Evolutionary conservation across 441 rosid species (phyloP).

Genomic region (Daphne laureola): DNA sequence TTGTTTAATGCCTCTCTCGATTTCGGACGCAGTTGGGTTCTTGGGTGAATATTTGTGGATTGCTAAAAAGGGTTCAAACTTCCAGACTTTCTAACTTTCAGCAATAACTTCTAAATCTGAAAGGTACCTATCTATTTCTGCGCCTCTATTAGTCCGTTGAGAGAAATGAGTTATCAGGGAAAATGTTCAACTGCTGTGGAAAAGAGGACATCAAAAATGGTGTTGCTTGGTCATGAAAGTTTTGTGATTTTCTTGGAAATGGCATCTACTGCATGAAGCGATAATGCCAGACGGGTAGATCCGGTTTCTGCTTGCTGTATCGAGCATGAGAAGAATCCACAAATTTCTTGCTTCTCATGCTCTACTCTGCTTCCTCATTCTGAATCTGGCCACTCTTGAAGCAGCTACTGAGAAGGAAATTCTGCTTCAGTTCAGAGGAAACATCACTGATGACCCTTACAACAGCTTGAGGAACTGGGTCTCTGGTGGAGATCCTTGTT

Average conservation of each 20-base stretch:
- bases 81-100: slow-evolving; percentile 12
- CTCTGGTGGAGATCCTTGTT: slow-evolving; percentile 48
- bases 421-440: slow-evolving; percentile 75
- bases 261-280: slow-evolving; percentile 34
- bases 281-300: slow-evolving; percentile 71
- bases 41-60: neutral
- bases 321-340: slow-evolving; percentile 60
- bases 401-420: slow-evolving; percentile 60
- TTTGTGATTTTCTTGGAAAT: slow-evolving; percentile 16
- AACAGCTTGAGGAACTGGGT: slow-evolving; percentile 68
- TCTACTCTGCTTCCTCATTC: slow-evolving; percentile 25
- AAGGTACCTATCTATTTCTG: too few species aligned
- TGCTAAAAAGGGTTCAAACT: slow-evolving; percentile 10
- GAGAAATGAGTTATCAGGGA: too few species aligned
- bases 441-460: slow-evolving; percentile 60
- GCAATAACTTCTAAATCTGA: neutral
- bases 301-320: slow-evolving; percentile 20
- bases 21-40: neutral
- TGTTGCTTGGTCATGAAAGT: slow-evolving; percentile 24
- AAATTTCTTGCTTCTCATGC: slow-evolving; percentile 32
- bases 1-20: slow-evolving; percentile 17
- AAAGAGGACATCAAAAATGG: slow-evolving; percentile 19
- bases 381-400: slow-evolving; percentile 20
- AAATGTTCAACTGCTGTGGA: neutral
- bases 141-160: too few species aligned